Percentiles rank a stretch among this genome's conserved stretches.
Conservation (phyloP, 768 basidiomycete species). For the Suillus brevipes region DNA sequence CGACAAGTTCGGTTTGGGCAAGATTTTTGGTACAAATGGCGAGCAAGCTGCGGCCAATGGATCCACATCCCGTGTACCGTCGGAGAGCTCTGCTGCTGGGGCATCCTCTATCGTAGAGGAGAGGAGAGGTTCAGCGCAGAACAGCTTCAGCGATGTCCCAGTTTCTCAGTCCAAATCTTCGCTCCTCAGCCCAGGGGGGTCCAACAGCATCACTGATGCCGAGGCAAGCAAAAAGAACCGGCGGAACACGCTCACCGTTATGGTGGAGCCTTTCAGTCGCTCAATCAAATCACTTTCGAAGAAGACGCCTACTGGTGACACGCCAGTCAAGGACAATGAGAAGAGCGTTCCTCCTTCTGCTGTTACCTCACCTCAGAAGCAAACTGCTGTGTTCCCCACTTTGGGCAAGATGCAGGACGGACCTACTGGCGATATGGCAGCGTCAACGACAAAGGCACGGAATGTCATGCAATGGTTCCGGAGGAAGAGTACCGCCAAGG, state of each 20-base stretch:
- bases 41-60: conserved; percentile 36
- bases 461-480: conserved; percentile 99
- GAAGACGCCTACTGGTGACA: conserved; percentile 33
- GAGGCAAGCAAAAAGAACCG: conserved; percentile 56
- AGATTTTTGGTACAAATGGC: conserved; percentile 58
- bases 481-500: conserved; percentile 56
- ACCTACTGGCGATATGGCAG: conserved; percentile 47
- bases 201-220: conserved; percentile 19
- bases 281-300: conserved; percentile 38
- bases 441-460: conserved; percentile 84
- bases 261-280: conserved; percentile 76
- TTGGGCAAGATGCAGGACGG: conserved; percentile 25
- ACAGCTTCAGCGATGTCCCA: conserved; percentile 22
- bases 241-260: conserved; percentile 83
- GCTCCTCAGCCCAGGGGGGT: conserved; percentile 38
- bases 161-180: conserved; percentile 31
- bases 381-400: conserved; percentile 26
- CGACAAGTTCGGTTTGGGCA: conserved; percentile 78
- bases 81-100: conserved; percentile 37
- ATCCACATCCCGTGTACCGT: conserved; percentile 42
- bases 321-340: conserved; percentile 45
- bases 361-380: conserved; percentile 29
- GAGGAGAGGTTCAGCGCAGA: conserved; percentile 16
- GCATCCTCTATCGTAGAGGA: conserved; percentile 19
- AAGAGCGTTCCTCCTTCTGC: conserved; percentile 35